Conservation (phyloP, 2,329 filamentous ascomycete genomes). For the Raffaelea ambrosiae region DNA sequence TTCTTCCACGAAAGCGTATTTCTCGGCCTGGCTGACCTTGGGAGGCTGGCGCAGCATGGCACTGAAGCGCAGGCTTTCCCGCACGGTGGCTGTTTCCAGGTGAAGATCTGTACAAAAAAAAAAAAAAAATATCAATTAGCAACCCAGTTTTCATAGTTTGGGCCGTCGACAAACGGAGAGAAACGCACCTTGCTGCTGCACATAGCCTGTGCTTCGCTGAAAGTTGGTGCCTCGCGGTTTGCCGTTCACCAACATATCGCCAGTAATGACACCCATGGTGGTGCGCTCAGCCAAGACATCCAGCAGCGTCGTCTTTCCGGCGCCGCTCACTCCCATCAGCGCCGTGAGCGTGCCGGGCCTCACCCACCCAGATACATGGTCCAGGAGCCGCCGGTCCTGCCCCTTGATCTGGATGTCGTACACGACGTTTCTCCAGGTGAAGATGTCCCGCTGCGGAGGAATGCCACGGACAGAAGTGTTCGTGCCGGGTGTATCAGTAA, state of each 20-base stretch:
- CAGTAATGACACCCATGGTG: conserved; percentile 80
- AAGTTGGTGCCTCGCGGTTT: conserved; percentile 68
- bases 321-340: conserved; percentile 83
- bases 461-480: conserved; percentile 15
- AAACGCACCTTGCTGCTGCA: conserved; percentile 63
- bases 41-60: conserved; percentile 78
- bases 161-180: background rate
- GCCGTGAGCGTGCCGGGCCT: conserved; percentile 89
- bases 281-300: conserved; percentile 79
- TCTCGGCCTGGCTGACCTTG: conserved; percentile 62
- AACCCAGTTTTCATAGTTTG: background rate
- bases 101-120: conserved; percentile 59
- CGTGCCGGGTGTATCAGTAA: background rate
- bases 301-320: conserved; percentile 84
- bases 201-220: conserved; percentile 86
- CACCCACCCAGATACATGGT: conserved; percentile 86
- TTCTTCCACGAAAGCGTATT: conserved; percentile 83
- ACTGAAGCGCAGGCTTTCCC: conserved; percentile 80
- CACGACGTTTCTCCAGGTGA: conserved; percentile 79
- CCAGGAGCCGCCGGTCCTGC: conserved; percentile 67
- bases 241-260: conserved; percentile 65
- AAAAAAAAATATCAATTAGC: background rate
- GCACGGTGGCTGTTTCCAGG: conserved; percentile 72
- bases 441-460: conserved; percentile 60
- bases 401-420: conserved; percentile 72